Conservation (phyloP, 768 basidiomycete species). For the Rhizopogon roseolus region DNA sequence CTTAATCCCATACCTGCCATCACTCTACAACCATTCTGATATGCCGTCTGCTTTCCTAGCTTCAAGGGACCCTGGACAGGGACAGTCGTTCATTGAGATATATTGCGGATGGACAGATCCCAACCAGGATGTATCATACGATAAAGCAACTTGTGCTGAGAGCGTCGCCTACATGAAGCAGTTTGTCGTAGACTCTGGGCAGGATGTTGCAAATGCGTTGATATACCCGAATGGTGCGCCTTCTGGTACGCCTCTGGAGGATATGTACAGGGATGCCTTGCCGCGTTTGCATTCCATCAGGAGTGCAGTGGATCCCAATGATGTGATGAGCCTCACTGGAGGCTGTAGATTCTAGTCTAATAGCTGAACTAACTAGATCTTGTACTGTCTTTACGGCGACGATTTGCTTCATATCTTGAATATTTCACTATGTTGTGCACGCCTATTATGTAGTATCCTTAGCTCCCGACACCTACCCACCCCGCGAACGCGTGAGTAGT, state of each 20-base stretch:
- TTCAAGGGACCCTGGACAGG: constrained; percentile 20
- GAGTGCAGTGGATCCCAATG: constrained; percentile 44
- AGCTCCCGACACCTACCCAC: no score
- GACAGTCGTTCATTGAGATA: constrained; percentile 41
- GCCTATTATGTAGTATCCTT: no score
- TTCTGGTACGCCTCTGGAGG: constrained; percentile 42
- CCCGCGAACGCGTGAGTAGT: no score
- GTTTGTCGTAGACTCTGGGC: constrained; percentile 33
- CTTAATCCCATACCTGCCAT: constrained; percentile 47
- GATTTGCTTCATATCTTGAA: no score
- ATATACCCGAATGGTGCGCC: constrained; percentile 62
- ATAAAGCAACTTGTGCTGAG: constrained; percentile 36
- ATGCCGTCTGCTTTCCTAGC: constrained; percentile 45
- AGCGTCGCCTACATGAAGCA: constrained; percentile 36
- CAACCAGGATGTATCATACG: constrained; percentile 30
- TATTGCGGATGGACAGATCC: constrained; percentile 39
- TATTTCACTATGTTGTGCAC: no score
- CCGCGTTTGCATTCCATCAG: constrained; percentile 36
- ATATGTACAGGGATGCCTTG: constrained; percentile 50
- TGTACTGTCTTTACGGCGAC: no score
- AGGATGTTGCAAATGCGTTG: constrained; percentile 31
- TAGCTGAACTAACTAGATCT: no score
- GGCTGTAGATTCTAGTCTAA: constrained; percentile 48
- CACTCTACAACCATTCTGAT: constrained; percentile 33
- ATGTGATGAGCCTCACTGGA: no score